These are phyloP conservation scores for Aegilops bicornis DNA, from an alignment of 176 grass and related monocot genomes.

Conservation along the genomic window DNA sequence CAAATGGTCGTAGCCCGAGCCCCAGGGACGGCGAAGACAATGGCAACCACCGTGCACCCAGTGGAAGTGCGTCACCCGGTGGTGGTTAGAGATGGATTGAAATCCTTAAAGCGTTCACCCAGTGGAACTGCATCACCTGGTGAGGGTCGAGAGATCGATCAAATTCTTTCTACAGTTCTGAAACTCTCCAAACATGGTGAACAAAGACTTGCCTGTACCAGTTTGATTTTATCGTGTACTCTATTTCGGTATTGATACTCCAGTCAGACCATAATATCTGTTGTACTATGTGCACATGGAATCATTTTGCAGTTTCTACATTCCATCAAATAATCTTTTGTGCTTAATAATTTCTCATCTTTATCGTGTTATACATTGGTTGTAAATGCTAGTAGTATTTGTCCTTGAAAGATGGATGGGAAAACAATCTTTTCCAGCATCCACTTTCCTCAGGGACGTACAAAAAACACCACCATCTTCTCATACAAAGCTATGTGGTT, in stretches of 20 bases:
- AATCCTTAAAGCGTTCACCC: neutral
- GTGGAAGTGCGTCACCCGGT: conserved; percentile 52
- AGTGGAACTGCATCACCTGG: conserved; percentile 49
- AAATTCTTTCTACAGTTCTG: neutral
- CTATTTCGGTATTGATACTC: neutral
- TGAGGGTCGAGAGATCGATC: neutral
- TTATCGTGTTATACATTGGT: neutral
- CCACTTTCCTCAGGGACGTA: neutral
- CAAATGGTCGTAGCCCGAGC: conserved; percentile 68
- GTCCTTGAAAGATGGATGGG: no score
- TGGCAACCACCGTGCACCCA: conserved; percentile 23
- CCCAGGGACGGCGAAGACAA: conserved; percentile 51
- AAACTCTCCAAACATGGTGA: conserved; percentile 1
- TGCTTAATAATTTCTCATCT: neutral
- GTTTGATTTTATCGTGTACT: conserved; percentile 1
- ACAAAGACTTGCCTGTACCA: neutral
- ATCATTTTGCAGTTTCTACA: conserved; percentile 1
- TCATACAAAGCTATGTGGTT: neutral
- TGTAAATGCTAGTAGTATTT: no score
- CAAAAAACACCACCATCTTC: no score
- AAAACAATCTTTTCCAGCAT: neutral
- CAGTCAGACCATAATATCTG: conserved; percentile 2
- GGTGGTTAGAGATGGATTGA: neutral
- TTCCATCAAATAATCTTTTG: neutral
- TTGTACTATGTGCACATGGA: conserved; percentile 19